These are phyloP conservation scores for Metarhizium robertsii DNA, from an alignment of 2,329 filamentous ascomycete species.

Conservation along the genomic window DNA sequence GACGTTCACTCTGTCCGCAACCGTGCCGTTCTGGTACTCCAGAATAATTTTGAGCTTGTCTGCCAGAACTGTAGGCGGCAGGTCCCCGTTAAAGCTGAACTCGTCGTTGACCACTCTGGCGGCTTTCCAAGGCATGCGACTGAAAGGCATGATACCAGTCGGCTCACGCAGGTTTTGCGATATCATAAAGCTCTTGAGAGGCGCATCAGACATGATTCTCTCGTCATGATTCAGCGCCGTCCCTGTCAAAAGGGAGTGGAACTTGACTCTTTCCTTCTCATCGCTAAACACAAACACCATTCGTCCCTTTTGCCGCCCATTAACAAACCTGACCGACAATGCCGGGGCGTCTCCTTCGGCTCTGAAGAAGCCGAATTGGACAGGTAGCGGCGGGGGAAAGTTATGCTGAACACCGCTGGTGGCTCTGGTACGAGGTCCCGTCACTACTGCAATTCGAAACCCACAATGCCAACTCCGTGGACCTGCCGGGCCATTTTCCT, in stretches of 20 bases:
- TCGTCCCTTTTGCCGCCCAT: conserved; percentile 54
- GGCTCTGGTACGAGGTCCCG: conserved; percentile 66
- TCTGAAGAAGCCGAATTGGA: conserved; percentile 70
- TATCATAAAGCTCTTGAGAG: conserved; percentile 56
- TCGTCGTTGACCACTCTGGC: conserved; percentile 65
- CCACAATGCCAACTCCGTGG: conserved; percentile 67
- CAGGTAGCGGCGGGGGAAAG: conserved; percentile 53
- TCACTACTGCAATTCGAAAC: conserved; percentile 69
- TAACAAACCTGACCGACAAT: conserved; percentile 61
- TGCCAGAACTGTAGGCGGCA: conserved; percentile 61
- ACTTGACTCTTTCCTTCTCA: conserved; percentile 56
- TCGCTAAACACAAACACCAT: conserved; percentile 73
- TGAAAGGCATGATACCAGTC: conserved; percentile 40
- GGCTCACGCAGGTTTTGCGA: conserved; percentile 40
- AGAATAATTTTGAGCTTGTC: conserved; percentile 67
- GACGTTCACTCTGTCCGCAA: conserved; percentile 79
- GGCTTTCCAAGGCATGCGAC: conserved; percentile 53
- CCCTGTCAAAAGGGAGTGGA: conserved; percentile 67
- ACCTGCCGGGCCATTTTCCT: conserved; percentile 63
- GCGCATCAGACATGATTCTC: conserved; percentile 59
- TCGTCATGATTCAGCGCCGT: conserved; percentile 61
- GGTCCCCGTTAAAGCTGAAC: conserved; percentile 48
- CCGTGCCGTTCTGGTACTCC: conserved; percentile 64
- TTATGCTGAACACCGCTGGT: conserved; percentile 67
- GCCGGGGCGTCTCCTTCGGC: conserved; percentile 62